These are phyloP conservation scores for Talaromyces nanjingensis DNA, from an alignment of 495 filamentous ascomycete species.

Conservation along the genomic window DNA sequence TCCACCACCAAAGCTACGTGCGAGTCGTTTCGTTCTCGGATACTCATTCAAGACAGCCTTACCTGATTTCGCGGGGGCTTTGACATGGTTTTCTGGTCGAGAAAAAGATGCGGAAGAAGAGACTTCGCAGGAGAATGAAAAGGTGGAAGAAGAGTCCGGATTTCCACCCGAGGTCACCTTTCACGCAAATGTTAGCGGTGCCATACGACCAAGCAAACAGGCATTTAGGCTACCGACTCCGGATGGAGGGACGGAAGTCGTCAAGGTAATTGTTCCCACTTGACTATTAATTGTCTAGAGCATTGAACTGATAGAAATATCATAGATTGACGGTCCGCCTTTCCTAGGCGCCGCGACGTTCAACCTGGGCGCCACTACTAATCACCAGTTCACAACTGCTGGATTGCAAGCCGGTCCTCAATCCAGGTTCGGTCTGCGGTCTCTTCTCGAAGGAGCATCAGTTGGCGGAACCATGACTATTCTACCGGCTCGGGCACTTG, in stretches of 20 bases:
- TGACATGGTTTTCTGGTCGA: neutral
- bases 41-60: constrained; percentile 32
- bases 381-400: constrained; percentile 21
- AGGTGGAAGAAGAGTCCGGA: constrained; percentile 13
- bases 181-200: constrained; percentile 25
- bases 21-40: constrained; percentile 21
- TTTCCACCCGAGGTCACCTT: constrained; percentile 20
- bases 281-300: neutral
- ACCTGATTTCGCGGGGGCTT: constrained; percentile 14
- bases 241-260: constrained; percentile 21
- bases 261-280: constrained; percentile 15
- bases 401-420: constrained; percentile 7
- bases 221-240: constrained; percentile 12
- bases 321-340: constrained; percentile 25
- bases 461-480: constrained; percentile 18
- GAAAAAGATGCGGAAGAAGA: constrained; percentile 12
- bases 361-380: constrained; percentile 26
- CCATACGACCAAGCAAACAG: constrained; percentile 18
- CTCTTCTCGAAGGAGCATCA: constrained; percentile 24
- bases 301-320: constrained; percentile 5
- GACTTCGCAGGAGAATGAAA: constrained; percentile 10
- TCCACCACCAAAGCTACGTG: constrained; percentile 13
- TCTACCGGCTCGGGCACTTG: constrained; percentile 25
- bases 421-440: constrained; percentile 5
- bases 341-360: constrained; percentile 22